phyloP scores from a whole-genome alignment of 1,139 yeast species.

The Saccharomyces hybrid region DNA sequence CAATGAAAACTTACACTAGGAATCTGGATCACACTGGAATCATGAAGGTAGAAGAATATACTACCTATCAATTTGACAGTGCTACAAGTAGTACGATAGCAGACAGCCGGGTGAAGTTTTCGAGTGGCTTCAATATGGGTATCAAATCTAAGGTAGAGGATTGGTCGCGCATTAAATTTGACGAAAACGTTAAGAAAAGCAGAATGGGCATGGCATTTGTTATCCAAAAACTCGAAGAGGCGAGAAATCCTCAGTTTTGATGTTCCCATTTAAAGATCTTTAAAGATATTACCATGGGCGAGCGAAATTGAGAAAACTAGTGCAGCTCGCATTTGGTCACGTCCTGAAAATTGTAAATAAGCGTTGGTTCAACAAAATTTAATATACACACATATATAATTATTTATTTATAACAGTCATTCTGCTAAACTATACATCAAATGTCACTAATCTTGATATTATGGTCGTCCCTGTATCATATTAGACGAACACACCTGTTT shows the following conservation, averaged over 20 bases:
- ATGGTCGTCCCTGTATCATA: neutral
- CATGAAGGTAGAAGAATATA: constrained; percentile 71
- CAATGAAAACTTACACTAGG: constrained; percentile 65
- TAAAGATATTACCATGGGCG: neutral
- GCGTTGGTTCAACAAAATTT: neutral
- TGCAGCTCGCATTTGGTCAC: neutral
- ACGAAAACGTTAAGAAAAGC: constrained; percentile 58
- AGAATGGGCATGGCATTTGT: constrained; percentile 71
- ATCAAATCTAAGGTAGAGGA: constrained; percentile 67
- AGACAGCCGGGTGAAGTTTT: constrained; percentile 52
- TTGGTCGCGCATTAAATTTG: constrained; percentile 71
- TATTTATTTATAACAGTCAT: neutral
- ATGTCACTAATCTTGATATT: neutral
- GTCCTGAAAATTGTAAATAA: neutral
- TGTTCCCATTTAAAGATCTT: neutral
- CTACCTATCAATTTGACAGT: constrained; percentile 41
- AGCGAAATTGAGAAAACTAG: neutral
- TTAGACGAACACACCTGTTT: neutral
- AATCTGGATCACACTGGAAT: constrained; percentile 81
- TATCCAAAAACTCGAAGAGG: constrained; percentile 49
- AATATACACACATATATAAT: neutral
- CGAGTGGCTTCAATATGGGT: constrained; percentile 52
- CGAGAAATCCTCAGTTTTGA: constrained; percentile 5
- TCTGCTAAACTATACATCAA: neutral
- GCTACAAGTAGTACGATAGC: constrained; percentile 18